phyloP scores from a whole-genome alignment of 2,329 filamentous ascomycete species.

The Alternaria brassicicola region DNA sequence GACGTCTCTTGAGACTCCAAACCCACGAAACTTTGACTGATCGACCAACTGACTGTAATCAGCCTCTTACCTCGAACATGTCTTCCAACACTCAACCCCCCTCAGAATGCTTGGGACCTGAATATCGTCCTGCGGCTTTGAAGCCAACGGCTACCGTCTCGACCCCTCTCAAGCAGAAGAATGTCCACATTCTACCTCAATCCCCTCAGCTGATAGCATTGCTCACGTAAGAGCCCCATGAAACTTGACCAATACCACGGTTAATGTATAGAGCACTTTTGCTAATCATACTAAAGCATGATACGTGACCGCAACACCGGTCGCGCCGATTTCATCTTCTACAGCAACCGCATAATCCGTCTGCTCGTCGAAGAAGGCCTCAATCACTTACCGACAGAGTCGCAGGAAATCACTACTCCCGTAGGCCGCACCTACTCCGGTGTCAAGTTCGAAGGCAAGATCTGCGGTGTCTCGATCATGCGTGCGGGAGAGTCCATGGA shows the following conservation, averaged over 20 bases:
- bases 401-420: constrained; percentile 87
- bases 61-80: constrained; percentile 30
- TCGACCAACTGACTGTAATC: neutral
- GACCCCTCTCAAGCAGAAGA: constrained; percentile 77
- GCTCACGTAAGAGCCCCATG: constrained; percentile 76
- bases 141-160: constrained; percentile 91
- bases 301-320: constrained; percentile 90
- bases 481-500: constrained; percentile 98
- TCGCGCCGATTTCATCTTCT: constrained; percentile 98
- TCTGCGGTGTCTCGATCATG: constrained; percentile 99
- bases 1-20: neutral
- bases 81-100: constrained; percentile 42
- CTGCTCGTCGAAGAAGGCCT: constrained; percentile 95
- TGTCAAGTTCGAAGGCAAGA: constrained; percentile 95
- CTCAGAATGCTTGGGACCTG: constrained; percentile 74
- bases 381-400: constrained; percentile 91
- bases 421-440: constrained; percentile 87
- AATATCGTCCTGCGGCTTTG: constrained; percentile 75
- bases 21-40: neutral
- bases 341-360: constrained; percentile 97
- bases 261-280: neutral
- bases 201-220: constrained; percentile 97
- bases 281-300: constrained; percentile 65
- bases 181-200: constrained; percentile 88
- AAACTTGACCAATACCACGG: constrained; percentile 6